Conservation (phyloP, 2,329 filamentous ascomycete species). For the Colletotrichum somersetense region DNA sequence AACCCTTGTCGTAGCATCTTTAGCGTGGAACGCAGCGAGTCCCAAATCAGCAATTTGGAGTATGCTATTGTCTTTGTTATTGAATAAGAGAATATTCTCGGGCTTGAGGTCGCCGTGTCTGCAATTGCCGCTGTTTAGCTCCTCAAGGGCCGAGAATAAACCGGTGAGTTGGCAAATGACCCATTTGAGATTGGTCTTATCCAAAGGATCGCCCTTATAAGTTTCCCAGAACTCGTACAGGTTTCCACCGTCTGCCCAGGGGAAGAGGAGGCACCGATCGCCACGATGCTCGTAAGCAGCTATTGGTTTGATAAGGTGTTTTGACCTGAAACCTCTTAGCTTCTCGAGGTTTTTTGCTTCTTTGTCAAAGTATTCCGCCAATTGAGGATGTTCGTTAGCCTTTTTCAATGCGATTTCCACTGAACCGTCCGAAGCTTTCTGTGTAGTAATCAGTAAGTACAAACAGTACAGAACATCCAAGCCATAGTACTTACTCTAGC, state of each 20-base stretch:
- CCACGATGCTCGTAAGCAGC: background rate
- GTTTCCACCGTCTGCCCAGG: constrained; percentile 24
- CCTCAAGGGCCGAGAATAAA: background rate
- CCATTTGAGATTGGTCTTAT: accelerated
- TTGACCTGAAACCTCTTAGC: background rate
- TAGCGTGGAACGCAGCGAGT: background rate
- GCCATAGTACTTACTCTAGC: too few species aligned
- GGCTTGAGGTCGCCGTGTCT: constrained; percentile 31
- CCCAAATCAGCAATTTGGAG: constrained; percentile 14
- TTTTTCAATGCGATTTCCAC: constrained; percentile 3
- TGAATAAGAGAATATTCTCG: constrained; percentile 28
- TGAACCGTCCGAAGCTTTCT: background rate
- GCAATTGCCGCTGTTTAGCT: background rate
- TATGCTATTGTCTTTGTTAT: accelerated
- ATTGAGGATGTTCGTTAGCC: background rate
- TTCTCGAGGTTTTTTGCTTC: background rate
- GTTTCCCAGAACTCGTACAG: constrained; percentile 18
- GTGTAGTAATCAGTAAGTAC: too few species aligned
- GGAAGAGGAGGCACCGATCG: constrained; percentile 17
- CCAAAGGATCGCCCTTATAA: too few species aligned
- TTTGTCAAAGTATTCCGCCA: constrained; percentile 10
- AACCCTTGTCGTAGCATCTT: background rate
- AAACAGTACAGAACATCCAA: too few species aligned
- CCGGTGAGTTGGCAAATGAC: background rate
- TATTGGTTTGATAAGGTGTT: constrained; percentile 17